These are phyloP conservation scores for Tolypocladium tropicale DNA, from an alignment of 2,329 filamentous ascomycete species.

Conservation along the genomic window DNA sequence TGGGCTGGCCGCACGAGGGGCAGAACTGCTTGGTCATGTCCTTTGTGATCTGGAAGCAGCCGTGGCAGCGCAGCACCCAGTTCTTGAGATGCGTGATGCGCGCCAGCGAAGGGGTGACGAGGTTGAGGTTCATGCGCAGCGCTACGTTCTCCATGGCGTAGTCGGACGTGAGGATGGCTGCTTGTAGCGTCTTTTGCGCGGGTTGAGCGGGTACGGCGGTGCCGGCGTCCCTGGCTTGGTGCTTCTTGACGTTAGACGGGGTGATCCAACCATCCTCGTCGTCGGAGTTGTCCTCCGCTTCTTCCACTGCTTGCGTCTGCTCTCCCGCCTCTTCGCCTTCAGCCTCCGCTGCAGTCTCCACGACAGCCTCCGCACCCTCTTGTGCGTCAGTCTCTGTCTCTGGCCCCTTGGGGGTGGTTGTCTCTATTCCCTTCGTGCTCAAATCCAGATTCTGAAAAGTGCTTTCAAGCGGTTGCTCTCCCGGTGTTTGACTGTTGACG, in stretches of 20 bases:
- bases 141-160: conserved; percentile 98
- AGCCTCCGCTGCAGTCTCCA: neutral
- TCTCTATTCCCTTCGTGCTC: conserved; percentile 1
- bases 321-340: conserved; percentile 8
- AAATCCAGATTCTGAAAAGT: conserved; percentile 14
- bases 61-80: conserved; percentile 87
- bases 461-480: conserved; percentile 1
- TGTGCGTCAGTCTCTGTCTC: neutral
- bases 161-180: conserved; percentile 88
- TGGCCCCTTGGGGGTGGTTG: neutral
- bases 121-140: conserved; percentile 86
- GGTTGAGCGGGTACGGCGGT: conserved; percentile 34
- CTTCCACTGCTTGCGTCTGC: conserved; percentile 16
- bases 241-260: conserved; percentile 78
- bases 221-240: conserved; percentile 57
- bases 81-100: conserved; percentile 79
- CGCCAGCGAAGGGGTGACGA: conserved; percentile 68
- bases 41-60: conserved; percentile 76
- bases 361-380: neutral
- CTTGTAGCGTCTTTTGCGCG: conserved; percentile 60
- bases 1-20: conserved; percentile 77
- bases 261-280: conserved; percentile 85
- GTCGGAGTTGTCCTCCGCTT: conserved; percentile 33
- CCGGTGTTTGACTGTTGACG: too few relatives aligned
- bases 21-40: conserved; percentile 90